Conservation (phyloP, 1,139 yeast genomes). For the Debaryomyces sp. region DNA sequence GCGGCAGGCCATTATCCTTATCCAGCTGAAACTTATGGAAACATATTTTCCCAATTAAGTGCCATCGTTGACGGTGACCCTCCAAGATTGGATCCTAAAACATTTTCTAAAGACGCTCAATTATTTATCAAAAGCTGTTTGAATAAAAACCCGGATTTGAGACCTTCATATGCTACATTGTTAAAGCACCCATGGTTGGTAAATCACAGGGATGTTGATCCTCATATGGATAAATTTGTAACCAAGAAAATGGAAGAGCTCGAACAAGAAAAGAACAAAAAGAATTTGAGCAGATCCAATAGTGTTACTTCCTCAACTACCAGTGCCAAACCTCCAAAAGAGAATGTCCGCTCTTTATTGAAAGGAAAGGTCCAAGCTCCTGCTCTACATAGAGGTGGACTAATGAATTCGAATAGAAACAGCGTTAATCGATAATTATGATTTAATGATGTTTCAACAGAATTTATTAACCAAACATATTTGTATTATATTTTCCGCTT, state of each 20-base stretch:
- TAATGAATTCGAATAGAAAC: conserved; percentile 14
- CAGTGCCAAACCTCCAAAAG: conserved; percentile 21
- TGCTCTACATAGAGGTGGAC: conserved; percentile 47
- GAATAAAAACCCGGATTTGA: conserved; percentile 73
- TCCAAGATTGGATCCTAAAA: conserved; percentile 60
- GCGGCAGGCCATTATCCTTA: conserved; percentile 94
- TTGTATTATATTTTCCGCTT: conserved; percentile 2
- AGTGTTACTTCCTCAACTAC: conserved; percentile 9
- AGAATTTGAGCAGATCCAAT: conserved; percentile 17
- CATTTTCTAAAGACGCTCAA: conserved; percentile 75
- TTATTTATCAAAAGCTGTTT: conserved; percentile 80
- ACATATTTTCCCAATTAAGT: conserved; percentile 87
- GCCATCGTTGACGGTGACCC: conserved; percentile 98
- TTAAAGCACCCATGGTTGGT: conserved; percentile 83
- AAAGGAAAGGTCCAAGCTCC: conserved; percentile 45
- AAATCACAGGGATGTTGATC: conserved; percentile 45
- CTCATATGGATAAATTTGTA: conserved; percentile 46
- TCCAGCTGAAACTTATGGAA: conserved; percentile 89
- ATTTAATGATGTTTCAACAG: background rate
- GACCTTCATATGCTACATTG: conserved; percentile 82
- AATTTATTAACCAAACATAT: background rate
- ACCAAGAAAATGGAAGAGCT: conserved; percentile 34
- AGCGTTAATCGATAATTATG: conserved; percentile 1
- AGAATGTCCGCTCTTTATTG: conserved; percentile 40
- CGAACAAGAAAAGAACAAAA: conserved; percentile 25